Percentiles rank a stretch among this genome's conserved stretches.
Evolutionary conservation across 2,329 filamentous ascomycete genomes (phyloP).

Genomic region (Sclerotinia subarctica): DNA sequence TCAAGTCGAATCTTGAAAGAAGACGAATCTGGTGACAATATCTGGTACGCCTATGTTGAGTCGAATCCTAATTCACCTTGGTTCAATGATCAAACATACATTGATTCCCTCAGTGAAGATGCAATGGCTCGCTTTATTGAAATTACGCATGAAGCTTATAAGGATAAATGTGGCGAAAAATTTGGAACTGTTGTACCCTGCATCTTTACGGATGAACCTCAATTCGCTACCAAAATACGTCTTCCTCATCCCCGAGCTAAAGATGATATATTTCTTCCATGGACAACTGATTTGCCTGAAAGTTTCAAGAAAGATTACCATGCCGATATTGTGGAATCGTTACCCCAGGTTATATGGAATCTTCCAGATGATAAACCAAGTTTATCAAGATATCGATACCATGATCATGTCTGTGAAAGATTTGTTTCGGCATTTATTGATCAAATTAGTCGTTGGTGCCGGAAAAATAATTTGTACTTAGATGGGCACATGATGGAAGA

Average conservation of each 20-base stretch:
- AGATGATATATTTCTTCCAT: constrained; percentile 38
- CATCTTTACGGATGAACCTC: constrained; percentile 40
- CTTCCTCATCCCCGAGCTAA: constrained; percentile 30
- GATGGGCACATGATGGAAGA: constrained; percentile 41
- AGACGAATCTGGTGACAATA: constrained; percentile 29
- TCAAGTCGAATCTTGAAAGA: constrained; percentile 27
- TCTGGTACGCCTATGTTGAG: constrained; percentile 40
- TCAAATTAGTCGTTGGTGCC: constrained; percentile 35
- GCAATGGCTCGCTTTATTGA: constrained; percentile 37
- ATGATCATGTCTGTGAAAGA: constrained; percentile 38
- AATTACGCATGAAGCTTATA: constrained; percentile 38
- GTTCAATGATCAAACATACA: constrained; percentile 39
- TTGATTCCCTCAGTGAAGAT: constrained; percentile 36
- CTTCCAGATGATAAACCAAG: constrained; percentile 34
- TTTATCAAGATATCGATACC: constrained; percentile 35
- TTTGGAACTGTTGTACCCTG: constrained; percentile 37
- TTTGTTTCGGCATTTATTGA: constrained; percentile 39
- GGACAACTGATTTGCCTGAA: constrained; percentile 36
- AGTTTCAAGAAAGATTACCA: constrained; percentile 33
- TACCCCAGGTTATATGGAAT: constrained; percentile 39
- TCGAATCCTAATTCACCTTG: constrained; percentile 35
- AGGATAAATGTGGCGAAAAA: constrained; percentile 34
- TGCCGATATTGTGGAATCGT: constrained; percentile 29
- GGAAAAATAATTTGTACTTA: constrained; percentile 33
- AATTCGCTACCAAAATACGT: constrained; percentile 38